Evolutionary conservation across 1,139 yeast species (phyloP), one percentile per base, ranked within the genome.

Genomic region (Hemisphaericaspora lyxosophila): DNA sequence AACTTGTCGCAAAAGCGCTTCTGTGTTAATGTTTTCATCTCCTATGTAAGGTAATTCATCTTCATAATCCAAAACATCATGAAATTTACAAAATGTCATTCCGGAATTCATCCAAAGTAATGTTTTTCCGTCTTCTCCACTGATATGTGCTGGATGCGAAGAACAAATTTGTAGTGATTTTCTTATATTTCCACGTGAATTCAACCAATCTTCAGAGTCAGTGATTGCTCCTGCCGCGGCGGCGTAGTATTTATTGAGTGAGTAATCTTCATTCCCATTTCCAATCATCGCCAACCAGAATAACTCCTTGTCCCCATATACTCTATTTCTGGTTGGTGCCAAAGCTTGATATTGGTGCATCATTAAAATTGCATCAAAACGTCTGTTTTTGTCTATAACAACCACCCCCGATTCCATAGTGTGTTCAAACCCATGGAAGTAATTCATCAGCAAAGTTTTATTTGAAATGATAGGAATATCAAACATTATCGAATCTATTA

Each of bases 71-170:
- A 59, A 50, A 6, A 17, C 33, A 14, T 50, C 46, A 14, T 46
- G 38, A 41, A 59, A 55, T 2, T 63, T 63, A 48, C 66, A 61
- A 40, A 53, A 56, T 39, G 49, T 43, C 43, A 47, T 60, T 3
- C 66, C 66, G 1, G 66, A 61, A 35, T 61, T 61, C 34, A 61
- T 53, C 66, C 66, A 61, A 16, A 51, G 46, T 8, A 61, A 38
- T 3, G 62, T 37, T 36, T 52, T 45, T 7, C 50, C 55, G 42
- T 59, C 64, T 33, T 63, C 61, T 12, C 61, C 62, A 41, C 48
- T 51, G 34, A 59, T 41, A 44, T 70, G 75, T 6, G 69, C 74
- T 2, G 75, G 75, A 45, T 69, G 75, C 15, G 67, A 60, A 4
- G 70, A 58, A 40, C 74, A 68, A 7, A 69, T 25, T 45, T 70